Percentiles rank a stretch among this genome's conserved stretches.
Conservation (phyloP, 768 basidiomycete species). For the Daedaleopsis sinensis region DNA sequence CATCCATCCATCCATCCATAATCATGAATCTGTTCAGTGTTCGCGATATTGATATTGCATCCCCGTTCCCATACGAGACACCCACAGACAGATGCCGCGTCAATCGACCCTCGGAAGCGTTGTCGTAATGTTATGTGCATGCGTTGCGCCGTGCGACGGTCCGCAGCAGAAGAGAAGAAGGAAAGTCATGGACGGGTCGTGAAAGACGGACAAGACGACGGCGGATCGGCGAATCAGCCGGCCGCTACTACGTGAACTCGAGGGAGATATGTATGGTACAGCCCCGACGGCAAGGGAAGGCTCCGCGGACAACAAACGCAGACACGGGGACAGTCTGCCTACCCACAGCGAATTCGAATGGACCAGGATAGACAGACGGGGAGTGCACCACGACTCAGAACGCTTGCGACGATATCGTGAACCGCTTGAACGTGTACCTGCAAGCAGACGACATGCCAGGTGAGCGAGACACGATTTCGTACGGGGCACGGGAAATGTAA, state of each 20-base stretch:
- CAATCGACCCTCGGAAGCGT: slow-evolving; percentile 1
- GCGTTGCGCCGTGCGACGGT: background rate
- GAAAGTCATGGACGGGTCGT: slow-evolving; percentile 8
- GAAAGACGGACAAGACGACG: slow-evolving; percentile 2
- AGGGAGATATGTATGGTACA: slow-evolving; percentile 9
- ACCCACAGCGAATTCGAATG: background rate
- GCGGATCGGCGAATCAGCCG: background rate
- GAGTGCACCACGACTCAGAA: slow-evolving; percentile 36
- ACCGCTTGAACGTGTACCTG: slow-evolving; percentile 83
- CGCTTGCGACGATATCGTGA: slow-evolving; percentile 62
- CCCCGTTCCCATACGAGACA: slow-evolving; percentile 13
- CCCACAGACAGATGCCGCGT: slow-evolving; percentile 4
- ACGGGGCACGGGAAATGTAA: background rate
- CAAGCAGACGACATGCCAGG: background rate
- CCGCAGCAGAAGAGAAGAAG: background rate
- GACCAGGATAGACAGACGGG: background rate
- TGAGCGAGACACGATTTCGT: background rate
- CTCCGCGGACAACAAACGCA: slow-evolving; percentile 2
- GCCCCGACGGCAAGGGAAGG: background rate
- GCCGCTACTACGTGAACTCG: slow-evolving; percentile 3
- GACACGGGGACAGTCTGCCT: background rate
- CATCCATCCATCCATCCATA: background rate
- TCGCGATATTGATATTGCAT: slow-evolving; percentile 15
- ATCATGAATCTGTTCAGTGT: background rate
- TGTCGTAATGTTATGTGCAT: background rate